Conservation (phyloP, 495 filamentous ascomycete species). For the Oleoguttula mirabilis region DNA sequence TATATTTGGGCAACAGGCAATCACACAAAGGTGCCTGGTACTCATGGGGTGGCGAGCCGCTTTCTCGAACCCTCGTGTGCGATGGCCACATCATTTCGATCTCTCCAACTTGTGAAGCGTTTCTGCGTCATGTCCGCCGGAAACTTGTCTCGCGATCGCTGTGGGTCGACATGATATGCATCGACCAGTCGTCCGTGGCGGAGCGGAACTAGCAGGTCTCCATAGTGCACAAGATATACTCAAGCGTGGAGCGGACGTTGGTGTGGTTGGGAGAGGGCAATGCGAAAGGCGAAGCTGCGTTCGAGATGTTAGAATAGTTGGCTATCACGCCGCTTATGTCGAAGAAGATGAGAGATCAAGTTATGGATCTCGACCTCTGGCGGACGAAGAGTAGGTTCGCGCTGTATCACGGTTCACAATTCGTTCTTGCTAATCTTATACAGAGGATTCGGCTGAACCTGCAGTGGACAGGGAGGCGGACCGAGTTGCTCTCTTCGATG, state of each 20-base stretch:
- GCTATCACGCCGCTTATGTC: background rate
- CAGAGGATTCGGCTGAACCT: background rate
- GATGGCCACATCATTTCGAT: background rate
- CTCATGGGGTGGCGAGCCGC: background rate
- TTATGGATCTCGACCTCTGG: background rate
- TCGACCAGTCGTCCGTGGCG: background rate
- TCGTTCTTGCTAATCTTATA: too few species aligned
- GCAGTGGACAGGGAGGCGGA: background rate
- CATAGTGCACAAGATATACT: background rate
- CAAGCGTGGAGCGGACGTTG: background rate
- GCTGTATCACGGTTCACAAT: too few species aligned
- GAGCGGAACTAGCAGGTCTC: background rate
- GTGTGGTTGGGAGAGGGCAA: background rate
- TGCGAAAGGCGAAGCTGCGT: background rate
- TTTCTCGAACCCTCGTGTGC: background rate
- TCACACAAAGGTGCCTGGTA: background rate
- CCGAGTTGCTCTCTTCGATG: background rate
- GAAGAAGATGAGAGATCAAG: background rate
- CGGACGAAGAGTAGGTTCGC: background rate
- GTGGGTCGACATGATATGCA: background rate
- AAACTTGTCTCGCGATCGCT: background rate
- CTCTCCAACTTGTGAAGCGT: background rate
- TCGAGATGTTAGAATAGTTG: background rate
- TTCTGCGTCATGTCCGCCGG: background rate
- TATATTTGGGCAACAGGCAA: background rate